Conservation (phyloP, 2,329 filamentous ascomycete species). For the Thermothelomyces thermophilus region DNA sequence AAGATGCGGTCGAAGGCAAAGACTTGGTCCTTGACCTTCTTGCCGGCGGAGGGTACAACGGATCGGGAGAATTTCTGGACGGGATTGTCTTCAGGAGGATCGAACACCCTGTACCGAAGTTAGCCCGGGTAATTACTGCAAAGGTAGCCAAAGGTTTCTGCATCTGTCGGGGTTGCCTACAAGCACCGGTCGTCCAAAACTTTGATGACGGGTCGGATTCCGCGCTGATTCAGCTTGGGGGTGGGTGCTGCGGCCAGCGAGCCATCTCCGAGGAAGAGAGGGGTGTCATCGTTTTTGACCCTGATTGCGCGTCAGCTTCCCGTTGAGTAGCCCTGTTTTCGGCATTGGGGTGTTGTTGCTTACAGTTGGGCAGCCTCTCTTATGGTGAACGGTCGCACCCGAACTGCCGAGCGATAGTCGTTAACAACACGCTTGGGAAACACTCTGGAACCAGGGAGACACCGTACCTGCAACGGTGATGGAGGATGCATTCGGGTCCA, state of each 20-base stretch:
- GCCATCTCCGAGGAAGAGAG: slow-evolving; percentile 91
- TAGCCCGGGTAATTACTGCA: too few species aligned
- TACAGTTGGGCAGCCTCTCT: slow-evolving; percentile 89
- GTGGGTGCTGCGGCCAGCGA: slow-evolving; percentile 82
- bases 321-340: too few species aligned
- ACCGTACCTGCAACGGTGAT: slow-evolving; percentile 52
- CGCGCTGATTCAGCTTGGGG: slow-evolving; percentile 78
- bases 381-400: slow-evolving; percentile 70
- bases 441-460: not conserved
- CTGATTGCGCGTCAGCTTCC: slow-evolving; percentile 30
- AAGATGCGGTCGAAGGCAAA: slow-evolving; percentile 97
- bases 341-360: too few species aligned
- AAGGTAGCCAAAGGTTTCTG: too few species aligned
- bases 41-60: slow-evolving; percentile 67
- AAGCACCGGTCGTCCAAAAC: slow-evolving; percentile 93
- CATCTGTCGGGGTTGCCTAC: slow-evolving; percentile 43
- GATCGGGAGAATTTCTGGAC: slow-evolving; percentile 81
- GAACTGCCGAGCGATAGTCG: slow-evolving; percentile 39
- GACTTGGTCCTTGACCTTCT: slow-evolving; percentile 93
- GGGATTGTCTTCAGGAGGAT: slow-evolving; percentile 90
- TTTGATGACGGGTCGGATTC: slow-evolving; percentile 87
- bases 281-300: slow-evolving; percentile 70
- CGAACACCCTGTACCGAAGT: slow-evolving; percentile 69
- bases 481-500: slow-evolving; percentile 47
- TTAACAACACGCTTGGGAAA: too few species aligned